A percentile compares a stretch with the other conserved stretches of the same genome.
phyloP scores from a whole-genome alignment of 1,139 yeast species.

The Barnettozyma hawaiiensis region DNA sequence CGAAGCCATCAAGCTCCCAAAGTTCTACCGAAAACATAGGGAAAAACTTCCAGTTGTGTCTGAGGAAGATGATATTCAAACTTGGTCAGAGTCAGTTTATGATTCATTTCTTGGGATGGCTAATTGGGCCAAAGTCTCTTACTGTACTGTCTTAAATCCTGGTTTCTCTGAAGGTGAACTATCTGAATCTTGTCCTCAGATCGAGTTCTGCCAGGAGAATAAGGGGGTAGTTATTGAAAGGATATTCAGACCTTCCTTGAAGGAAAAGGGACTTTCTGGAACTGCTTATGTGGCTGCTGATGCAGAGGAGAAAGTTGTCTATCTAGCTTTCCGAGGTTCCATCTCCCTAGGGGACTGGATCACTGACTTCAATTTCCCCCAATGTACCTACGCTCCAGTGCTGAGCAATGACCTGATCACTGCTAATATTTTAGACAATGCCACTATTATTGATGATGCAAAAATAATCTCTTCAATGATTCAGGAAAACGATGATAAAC shows the following conservation, averaged over 20 bases:
- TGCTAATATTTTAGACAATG: conserved; percentile 3
- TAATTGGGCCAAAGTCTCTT: conserved; percentile 19
- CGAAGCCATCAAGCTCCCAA: background rate
- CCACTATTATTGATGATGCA: background rate
- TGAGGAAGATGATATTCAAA: background rate
- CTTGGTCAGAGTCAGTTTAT: conserved; percentile 8
- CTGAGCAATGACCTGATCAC: conserved; percentile 8
- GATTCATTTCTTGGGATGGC: conserved; percentile 14
- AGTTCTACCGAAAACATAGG: background rate
- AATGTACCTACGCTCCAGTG: conserved; percentile 17
- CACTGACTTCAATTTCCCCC: conserved; percentile 39
- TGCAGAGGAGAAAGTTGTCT: conserved; percentile 28
- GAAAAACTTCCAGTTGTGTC: background rate
- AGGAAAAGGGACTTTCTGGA: conserved; percentile 38
- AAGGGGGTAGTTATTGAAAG: conserved; percentile 6
- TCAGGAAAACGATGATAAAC: conserved; percentile 15
- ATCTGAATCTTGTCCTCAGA: conserved; percentile 15
- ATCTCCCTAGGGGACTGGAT: conserved; percentile 52
- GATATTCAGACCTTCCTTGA: conserved; percentile 12
- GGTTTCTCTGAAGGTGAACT: conserved; percentile 13
- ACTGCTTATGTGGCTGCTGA: conserved; percentile 39
- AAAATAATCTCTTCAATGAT: background rate
- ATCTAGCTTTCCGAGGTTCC: conserved; percentile 52
- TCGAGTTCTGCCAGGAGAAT: conserved; percentile 15
- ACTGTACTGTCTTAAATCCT: conserved; percentile 16